phyloP scores from a whole-genome alignment of 768 basidiomycete species.

The Kwoniella mangroviensis region DNA sequence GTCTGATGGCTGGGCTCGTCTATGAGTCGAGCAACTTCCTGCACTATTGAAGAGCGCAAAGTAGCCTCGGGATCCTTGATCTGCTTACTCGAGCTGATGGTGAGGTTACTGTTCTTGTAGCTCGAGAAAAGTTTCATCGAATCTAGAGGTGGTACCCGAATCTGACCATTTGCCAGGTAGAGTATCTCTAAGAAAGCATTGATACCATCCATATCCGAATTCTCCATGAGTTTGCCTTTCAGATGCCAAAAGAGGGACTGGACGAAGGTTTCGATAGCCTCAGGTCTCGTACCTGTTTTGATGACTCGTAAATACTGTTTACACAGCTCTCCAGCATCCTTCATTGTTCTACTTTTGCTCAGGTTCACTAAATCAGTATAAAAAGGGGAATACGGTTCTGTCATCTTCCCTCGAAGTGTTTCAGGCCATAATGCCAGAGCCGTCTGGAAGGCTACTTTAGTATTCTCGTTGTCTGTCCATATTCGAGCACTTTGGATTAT shows the following conservation, averaged over 20 bases:
- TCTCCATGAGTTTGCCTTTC: constrained; percentile 68
- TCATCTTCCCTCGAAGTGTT: constrained; percentile 1
- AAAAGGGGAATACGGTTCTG: constrained; percentile 16
- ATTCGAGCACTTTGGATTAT: constrained; percentile 4
- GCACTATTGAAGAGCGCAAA: constrained; percentile 24
- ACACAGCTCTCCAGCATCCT: constrained; percentile 23
- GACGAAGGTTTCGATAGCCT: constrained; percentile 12
- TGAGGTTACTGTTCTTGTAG: not conserved
- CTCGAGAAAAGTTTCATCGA: constrained; percentile 15
- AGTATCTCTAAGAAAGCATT: constrained; percentile 41
- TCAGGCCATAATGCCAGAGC: constrained; percentile 26
- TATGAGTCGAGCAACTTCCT: constrained; percentile 17
- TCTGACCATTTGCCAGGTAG: constrained; percentile 30
- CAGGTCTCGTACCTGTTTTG: not conserved
- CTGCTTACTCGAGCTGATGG: not conserved
- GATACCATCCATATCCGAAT: constrained; percentile 15
- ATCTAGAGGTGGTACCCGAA: constrained; percentile 30
- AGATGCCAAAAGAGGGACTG: constrained; percentile 79
- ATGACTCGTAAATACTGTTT: constrained; percentile 19
- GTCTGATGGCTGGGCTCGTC: constrained; percentile 6
- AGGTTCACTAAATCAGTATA: constrained; percentile 17
- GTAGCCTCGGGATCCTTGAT: constrained; percentile 19
- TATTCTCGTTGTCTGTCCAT: constrained; percentile 4
- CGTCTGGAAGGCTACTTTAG: constrained; percentile 12
- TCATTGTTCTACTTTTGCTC: constrained; percentile 6